Evolutionary conservation across 176 grass and related monocot genomes (phyloP).

Genomic region (Aegilops bicornis): DNA sequence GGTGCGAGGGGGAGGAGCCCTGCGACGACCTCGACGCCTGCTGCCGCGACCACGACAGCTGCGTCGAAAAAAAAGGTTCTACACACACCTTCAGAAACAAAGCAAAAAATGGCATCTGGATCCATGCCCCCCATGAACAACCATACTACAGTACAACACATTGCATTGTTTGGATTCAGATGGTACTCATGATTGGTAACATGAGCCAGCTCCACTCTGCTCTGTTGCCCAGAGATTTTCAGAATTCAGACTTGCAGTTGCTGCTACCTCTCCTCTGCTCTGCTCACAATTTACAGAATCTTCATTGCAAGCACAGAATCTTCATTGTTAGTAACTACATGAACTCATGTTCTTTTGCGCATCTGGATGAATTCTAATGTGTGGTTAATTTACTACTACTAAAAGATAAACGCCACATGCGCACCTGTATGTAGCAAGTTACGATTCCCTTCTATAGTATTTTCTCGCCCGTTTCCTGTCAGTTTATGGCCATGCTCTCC

Average conservation of each 20-base stretch:
- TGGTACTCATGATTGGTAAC: not conserved
- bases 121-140: too few species aligned
- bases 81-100: too few species aligned
- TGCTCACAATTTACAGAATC: too few species aligned
- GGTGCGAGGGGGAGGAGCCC: conserved; percentile 80
- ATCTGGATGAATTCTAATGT: not conserved
- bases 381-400: too few species aligned
- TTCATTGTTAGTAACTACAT: not conserved
- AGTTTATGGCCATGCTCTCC: not conserved
- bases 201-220: too few species aligned
- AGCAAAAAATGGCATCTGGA: not conserved
- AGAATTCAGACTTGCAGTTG: too few species aligned
- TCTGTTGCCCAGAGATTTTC: too few species aligned
- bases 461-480: not conserved
- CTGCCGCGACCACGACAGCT: conserved; percentile 65
- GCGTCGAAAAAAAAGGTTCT: conserved; percentile 92
- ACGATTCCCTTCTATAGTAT: not conserved
- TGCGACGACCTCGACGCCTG: conserved; percentile 95
- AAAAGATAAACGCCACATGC: not conserved
- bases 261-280: too few species aligned
- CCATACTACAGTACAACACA: too few species aligned
- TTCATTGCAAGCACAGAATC: too few species aligned
- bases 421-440: not conserved
- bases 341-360: not conserved
- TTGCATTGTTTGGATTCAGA: not conserved